Base-by-base conservation (phyloP, 1,284 basidiomycete species). In the Meripilus lineatus region DNA sequence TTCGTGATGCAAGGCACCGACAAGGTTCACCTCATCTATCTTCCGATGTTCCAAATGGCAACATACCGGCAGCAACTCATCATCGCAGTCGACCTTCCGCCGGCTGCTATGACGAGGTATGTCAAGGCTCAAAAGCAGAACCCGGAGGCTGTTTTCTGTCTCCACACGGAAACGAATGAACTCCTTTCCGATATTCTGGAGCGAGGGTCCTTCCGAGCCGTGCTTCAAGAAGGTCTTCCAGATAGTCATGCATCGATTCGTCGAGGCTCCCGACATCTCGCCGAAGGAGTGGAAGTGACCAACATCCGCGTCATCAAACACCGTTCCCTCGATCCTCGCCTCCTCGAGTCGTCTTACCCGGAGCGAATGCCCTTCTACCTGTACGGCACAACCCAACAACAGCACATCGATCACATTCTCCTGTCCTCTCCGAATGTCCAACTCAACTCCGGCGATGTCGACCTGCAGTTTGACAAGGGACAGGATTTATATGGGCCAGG, bases 1-100 rank as follows among this genome's bases (percentile, higher is more conserved):
- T 73, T 73, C 54, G 42, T 69, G 33, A 53, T 72, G 43, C 71
- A 71, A 44, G 70, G 71, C 8, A 62, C 56, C 2, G 59, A 64
- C 11, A 51, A 54, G 21, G 37, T 68, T 5, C 67, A 59, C 48
- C 57, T 73, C 23, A 58, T 63, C 14, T 63, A 70, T 46, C 49
- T 60, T 26, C 62, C 69, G 2, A 52, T 61, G 45, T 72, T 72
- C 55, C 54, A 71, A 42, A 60, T 61, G 40, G 66, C 58, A n/a
- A 69, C 65, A 47, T 53, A 59, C 32, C 64, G 68, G 17, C 55
- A 56, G 28, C 71, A 73, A 49, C 50, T 69, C 21, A 67, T 73
- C 42, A 39, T 72, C 24, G 59, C 54, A 14, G 66, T 53, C 7
- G 57, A 64, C 22, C 50, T 58, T 11, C 47, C 47, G 32, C 25